Evolutionary conservation across 768 basidiomycete species (phyloP).

Genomic region (Hericium coralloides): DNA sequence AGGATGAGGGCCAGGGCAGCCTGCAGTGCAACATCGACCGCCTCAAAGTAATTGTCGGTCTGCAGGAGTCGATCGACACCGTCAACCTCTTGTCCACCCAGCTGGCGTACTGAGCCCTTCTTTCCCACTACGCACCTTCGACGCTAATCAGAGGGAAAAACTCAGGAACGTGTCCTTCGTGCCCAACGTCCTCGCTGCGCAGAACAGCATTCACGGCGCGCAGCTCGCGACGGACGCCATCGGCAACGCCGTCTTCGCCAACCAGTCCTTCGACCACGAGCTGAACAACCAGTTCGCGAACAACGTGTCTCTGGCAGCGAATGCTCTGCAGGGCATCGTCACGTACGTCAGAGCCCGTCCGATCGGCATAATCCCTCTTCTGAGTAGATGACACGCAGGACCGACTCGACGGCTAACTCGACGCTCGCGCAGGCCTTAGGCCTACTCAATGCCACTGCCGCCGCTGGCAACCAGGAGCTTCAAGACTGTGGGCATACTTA

Average conservation of each 20-base stretch:
- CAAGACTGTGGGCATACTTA: constrained; percentile 20
- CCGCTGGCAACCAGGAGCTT: neutral
- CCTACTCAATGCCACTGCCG: neutral
- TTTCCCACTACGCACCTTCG: neutral
- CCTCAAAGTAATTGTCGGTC: neutral
- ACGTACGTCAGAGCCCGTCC: neutral
- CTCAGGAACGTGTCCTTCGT: neutral
- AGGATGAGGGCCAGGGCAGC: neutral
- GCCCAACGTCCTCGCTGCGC: neutral
- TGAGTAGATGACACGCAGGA: neutral
- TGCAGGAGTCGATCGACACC: neutral
- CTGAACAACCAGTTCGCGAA: neutral
- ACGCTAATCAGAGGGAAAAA: neutral
- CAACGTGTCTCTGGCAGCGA: neutral
- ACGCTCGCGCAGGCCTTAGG: neutral
- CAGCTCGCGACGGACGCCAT: neutral
- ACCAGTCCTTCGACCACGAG: neutral
- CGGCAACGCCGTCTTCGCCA: neutral
- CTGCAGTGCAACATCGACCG: constrained; percentile 1
- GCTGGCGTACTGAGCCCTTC: neutral
- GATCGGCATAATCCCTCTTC: neutral
- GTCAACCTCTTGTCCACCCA: neutral
- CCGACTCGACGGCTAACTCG: neutral
- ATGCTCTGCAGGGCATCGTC: neutral
- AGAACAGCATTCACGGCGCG: neutral